Conservation (phyloP, 2,329 filamentous ascomycete genomes). For the Alternaria sp. region DNA sequence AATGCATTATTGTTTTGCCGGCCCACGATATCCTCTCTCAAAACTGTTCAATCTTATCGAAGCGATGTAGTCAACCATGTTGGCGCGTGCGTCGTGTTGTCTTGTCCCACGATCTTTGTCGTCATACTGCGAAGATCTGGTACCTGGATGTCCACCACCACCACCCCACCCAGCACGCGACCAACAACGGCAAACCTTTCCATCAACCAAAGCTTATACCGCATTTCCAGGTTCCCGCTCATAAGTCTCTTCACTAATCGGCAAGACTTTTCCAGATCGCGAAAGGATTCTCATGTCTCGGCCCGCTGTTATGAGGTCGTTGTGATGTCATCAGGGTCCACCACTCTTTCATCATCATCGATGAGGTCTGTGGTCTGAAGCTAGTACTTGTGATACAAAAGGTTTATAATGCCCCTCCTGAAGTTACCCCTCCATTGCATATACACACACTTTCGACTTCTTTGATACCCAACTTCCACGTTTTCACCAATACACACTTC, state of each 20-base stretch:
- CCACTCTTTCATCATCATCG: constrained; percentile 11
- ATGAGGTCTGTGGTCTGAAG: neutral
- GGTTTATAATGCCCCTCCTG: neutral
- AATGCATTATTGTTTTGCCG: constrained; percentile 3
- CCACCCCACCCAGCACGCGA: neutral
- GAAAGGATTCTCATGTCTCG: neutral
- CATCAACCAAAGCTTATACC: neutral
- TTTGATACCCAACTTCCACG: neutral
- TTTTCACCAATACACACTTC: neutral
- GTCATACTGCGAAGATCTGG: neutral
- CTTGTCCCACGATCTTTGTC: neutral
- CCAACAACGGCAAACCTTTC: neutral
- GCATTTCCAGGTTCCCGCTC: neutral
- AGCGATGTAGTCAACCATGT: too few species aligned
- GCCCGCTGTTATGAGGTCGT: constrained; percentile 22
- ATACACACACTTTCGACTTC: neutral
- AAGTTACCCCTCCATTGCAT: neutral
- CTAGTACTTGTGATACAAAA: neutral
- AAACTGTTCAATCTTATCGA: too few species aligned
- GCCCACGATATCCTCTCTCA: too few species aligned
- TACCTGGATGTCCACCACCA: neutral
- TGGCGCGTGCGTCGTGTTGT: neutral
- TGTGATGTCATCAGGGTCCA: constrained; percentile 27
- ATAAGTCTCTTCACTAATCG: neutral
- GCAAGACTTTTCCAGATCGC: neutral